phyloP scores from a whole-genome alignment of 768 basidiomycete species.

The Hygrocybe coccinea region DNA sequence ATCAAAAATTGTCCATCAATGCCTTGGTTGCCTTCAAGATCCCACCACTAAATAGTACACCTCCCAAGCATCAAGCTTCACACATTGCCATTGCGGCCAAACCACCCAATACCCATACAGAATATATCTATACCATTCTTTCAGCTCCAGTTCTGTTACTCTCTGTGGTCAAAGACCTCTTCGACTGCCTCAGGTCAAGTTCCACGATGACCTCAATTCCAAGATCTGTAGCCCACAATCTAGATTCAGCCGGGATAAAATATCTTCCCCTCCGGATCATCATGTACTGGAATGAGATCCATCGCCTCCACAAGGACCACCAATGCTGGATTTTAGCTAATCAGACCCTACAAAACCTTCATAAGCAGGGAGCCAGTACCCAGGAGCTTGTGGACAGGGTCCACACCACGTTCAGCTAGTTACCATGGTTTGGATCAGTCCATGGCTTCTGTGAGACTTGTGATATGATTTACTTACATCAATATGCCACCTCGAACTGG shows the following conservation, averaged over 20 bases:
- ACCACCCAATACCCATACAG: not conserved
- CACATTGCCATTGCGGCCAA: not conserved
- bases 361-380: not conserved
- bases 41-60: not conserved
- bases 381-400: not conserved
- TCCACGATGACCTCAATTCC: not conserved
- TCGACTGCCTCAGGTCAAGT: not conserved
- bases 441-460: constrained; percentile 11
- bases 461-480: constrained; percentile 10
- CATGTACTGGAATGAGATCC: not conserved
- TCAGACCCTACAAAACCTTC: not conserved
- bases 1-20: not conserved
- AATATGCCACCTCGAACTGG: constrained; percentile 17
- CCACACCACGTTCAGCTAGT: not conserved
- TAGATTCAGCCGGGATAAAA: not conserved
- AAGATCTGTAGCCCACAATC: not conserved
- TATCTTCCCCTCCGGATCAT: not conserved
- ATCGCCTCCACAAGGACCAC: not conserved
- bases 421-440: constrained; percentile 16
- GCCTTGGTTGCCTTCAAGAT: not conserved
- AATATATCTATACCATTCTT: too few relatives aligned
- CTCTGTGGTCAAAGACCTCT: not conserved
- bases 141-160: too few relatives aligned
- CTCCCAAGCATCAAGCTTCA: not conserved
- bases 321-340: constrained; percentile 1